phyloP scores from a whole-genome alignment of 2,329 filamentous ascomycete genomes.

The Diplodia scrobiculata region DNA sequence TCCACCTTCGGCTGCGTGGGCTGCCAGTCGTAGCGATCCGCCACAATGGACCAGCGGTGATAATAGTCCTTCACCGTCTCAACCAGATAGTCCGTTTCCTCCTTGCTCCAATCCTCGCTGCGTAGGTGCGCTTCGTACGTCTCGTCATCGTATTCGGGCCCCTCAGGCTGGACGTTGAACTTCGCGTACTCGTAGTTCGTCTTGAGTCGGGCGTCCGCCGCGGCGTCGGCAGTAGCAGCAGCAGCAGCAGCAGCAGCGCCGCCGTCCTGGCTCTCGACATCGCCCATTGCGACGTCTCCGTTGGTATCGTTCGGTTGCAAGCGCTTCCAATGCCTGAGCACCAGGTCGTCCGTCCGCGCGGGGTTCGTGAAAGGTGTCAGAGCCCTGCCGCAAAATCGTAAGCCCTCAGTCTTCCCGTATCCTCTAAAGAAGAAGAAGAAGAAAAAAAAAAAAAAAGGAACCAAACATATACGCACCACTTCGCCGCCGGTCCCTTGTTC shows the following conservation, averaged over 20 bases:
- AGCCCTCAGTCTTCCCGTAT: neutral
- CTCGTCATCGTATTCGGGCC: constrained; percentile 81
- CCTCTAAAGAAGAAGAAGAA: too few species aligned
- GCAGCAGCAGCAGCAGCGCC: constrained; percentile 29
- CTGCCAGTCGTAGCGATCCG: constrained; percentile 85
- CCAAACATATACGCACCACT: constrained; percentile 38
- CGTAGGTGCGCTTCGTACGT: constrained; percentile 78
- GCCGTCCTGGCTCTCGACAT: constrained; percentile 40
- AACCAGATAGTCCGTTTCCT: constrained; percentile 92
- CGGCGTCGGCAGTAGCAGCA: constrained; percentile 29
- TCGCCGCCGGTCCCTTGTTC: constrained; percentile 45
- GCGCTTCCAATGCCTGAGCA: constrained; percentile 79
- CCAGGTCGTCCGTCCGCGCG: constrained; percentile 70
- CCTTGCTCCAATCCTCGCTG: constrained; percentile 79
- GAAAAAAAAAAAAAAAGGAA: neutral
- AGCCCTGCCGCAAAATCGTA: constrained; percentile 35
- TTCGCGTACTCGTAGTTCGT: constrained; percentile 70
- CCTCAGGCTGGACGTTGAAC: constrained; percentile 78
- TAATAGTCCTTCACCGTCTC: constrained; percentile 74
- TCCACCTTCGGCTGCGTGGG: constrained; percentile 34
- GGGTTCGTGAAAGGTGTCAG: constrained; percentile 69
- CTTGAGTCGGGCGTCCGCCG: constrained; percentile 42
- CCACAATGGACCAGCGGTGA: constrained; percentile 86
- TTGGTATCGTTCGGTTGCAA: constrained; percentile 46
- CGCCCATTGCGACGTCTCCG: constrained; percentile 35